Evolutionary conservation across 176 grass and related monocot genomes (phyloP).

Genomic region (Cocos nucifera): DNA sequence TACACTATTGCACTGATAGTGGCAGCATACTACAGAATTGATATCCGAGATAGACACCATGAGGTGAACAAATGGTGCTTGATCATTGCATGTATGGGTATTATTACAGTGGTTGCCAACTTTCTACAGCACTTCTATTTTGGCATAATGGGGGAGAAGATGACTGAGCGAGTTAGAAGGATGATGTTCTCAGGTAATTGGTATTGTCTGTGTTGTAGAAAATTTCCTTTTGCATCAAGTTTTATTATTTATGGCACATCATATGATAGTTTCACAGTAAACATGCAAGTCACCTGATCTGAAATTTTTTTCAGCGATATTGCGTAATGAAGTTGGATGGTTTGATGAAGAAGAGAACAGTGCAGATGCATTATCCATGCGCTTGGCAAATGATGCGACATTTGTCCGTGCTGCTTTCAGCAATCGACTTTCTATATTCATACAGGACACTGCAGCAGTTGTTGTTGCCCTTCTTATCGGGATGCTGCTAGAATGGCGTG

Average conservation of each 20-base stretch:
- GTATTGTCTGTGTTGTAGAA: background rate
- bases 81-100: slow-evolving; percentile 94
- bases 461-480: slow-evolving; percentile 87
- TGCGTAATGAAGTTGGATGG: slow-evolving; percentile 96
- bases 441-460: slow-evolving; percentile 90
- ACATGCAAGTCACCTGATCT: slow-evolving; percentile 4
- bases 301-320: slow-evolving; percentile 61
- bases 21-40: slow-evolving; percentile 85
- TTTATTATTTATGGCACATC: too few species aligned
- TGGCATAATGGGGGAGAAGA: slow-evolving; percentile 99
- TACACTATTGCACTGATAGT: slow-evolving; percentile 94
- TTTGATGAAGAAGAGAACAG: slow-evolving; percentile 99
- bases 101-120: slow-evolving; percentile 93
- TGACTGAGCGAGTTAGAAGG: slow-evolving; percentile 97
- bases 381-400: slow-evolving; percentile 93
- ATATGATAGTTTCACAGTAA: too few species aligned
- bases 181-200: slow-evolving; percentile 99
- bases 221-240: too few species aligned
- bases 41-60: slow-evolving; percentile 42
- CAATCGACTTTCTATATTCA: slow-evolving; percentile 97
- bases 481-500: slow-evolving; percentile 78
- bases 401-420: slow-evolving; percentile 98
- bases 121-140: slow-evolving; percentile 99
- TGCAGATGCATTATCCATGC: slow-evolving; percentile 92
- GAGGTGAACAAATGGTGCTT: slow-evolving; percentile 98